A percentile compares a stretch with the other conserved stretches of the same genome.
These are phyloP conservation scores for Clavispora santaluciae DNA, from an alignment of 805 yeast species.

Conservation along the genomic window DNA sequence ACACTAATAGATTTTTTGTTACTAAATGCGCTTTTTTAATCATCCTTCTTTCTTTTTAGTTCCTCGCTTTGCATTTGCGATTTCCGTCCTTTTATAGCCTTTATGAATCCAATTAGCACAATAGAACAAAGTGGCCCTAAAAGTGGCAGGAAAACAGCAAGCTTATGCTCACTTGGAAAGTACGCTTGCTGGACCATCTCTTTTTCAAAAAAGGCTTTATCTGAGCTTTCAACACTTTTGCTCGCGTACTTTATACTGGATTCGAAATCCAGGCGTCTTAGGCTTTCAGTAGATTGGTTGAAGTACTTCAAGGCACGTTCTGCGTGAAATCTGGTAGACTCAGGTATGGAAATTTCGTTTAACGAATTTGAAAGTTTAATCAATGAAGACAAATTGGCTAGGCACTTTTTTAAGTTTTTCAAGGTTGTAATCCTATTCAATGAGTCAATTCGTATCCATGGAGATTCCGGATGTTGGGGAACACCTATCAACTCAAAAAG, in stretches of 20 bases:
- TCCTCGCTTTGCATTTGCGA: constrained; percentile 15
- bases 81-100: constrained; percentile 37
- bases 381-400: constrained; percentile 70
- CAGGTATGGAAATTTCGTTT: constrained; percentile 80
- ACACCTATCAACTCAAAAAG: constrained; percentile 69
- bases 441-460: constrained; percentile 59
- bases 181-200: constrained; percentile 94
- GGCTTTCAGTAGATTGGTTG: constrained; percentile 27
- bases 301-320: constrained; percentile 43
- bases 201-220: constrained; percentile 83
- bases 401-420: constrained; percentile 55
- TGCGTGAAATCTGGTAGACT: constrained; percentile 58
- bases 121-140: constrained; percentile 82
- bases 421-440: constrained; percentile 55
- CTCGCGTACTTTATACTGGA: constrained; percentile 37
- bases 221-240: constrained; percentile 55
- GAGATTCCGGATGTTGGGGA: constrained; percentile 53
- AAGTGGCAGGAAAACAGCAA: constrained; percentile 89
- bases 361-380: constrained; percentile 63
- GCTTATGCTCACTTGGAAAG: constrained; percentile 92
- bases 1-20: not conserved
- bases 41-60: constrained; percentile 2
- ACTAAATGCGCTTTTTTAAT: not conserved
- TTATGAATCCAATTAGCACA: constrained; percentile 45
- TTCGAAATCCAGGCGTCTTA: constrained; percentile 28